phyloP scores from a whole-genome alignment of 1,139 yeast genomes.

The Hyphopichia wangnamkhiaoensis region DNA sequence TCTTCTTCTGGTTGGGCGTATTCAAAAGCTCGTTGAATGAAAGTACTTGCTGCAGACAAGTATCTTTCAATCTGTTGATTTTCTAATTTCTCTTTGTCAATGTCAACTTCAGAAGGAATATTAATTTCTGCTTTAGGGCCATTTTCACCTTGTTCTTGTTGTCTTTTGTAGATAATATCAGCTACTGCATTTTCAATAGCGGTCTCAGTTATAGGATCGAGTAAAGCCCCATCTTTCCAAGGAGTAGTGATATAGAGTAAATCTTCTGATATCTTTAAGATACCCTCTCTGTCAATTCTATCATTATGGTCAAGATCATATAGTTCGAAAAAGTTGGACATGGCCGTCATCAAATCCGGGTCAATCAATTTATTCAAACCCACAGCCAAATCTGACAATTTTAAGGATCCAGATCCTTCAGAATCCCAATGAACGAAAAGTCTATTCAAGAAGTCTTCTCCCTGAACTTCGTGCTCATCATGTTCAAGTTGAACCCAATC shows the following conservation, averaged over 20 bases:
- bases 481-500: conserved; percentile 65
- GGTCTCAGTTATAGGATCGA: conserved; percentile 60
- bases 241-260: conserved; percentile 79
- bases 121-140: conserved; percentile 35
- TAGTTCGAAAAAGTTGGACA: conserved; percentile 76
- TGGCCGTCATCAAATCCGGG: conserved; percentile 73
- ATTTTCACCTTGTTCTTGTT: conserved; percentile 17
- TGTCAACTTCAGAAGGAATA: conserved; percentile 58
- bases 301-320: conserved; percentile 68
- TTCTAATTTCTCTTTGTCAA: conserved; percentile 63
- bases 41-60: conserved; percentile 81
- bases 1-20: conserved; percentile 73
- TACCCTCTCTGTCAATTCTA: conserved; percentile 73
- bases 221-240: conserved; percentile 67
- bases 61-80: conserved; percentile 79
- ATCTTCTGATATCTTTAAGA: conserved; percentile 84
- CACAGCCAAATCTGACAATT: conserved; percentile 66
- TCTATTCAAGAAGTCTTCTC: conserved; percentile 53
- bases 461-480: conserved; percentile 25
- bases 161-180: conserved; percentile 49
- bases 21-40: conserved; percentile 85
- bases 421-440: conserved; percentile 74
- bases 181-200: conserved; percentile 68
- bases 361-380: conserved; percentile 75
- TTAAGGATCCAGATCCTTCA: conserved; percentile 53